Evolutionary conservation across 768 basidiomycete genomes (phyloP).

Genomic region (Cystobasidium onofrii): DNA sequence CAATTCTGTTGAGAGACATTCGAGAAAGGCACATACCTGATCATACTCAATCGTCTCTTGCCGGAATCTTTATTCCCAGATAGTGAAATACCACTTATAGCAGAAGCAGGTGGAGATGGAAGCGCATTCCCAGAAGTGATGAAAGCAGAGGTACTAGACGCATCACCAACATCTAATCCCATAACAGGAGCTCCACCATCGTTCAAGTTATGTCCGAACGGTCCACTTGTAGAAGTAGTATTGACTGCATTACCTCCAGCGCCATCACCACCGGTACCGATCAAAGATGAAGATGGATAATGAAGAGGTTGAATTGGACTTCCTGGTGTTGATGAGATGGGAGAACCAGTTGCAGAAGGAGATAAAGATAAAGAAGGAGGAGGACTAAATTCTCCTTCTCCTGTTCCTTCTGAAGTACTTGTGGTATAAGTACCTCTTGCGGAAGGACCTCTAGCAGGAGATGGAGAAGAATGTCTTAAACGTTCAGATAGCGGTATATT

Average conservation of each 20-base stretch:
- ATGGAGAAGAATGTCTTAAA: neutral
- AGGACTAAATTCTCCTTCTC: neutral
- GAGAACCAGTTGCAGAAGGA: constrained; percentile 6
- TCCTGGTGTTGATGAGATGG: constrained; percentile 10
- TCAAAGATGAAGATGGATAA: neutral
- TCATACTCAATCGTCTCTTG: constrained; percentile 2
- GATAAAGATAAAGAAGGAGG: constrained; percentile 6
- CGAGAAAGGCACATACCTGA: constrained; percentile 18
- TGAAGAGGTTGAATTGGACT: neutral
- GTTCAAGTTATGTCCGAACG: neutral
- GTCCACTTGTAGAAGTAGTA: neutral
- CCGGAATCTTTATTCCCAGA: neutral
- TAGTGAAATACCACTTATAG: neutral
- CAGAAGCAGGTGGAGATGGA: neutral
- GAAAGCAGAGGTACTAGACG: neutral
- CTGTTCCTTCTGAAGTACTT: neutral
- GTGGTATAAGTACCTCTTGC: too few species aligned
- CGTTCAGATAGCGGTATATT: neutral
- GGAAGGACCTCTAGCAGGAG: too few species aligned
- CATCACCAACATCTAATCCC: neutral
- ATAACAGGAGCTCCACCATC: neutral
- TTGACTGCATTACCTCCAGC: neutral
- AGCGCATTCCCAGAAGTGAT: too few species aligned
- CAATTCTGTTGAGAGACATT: too few species aligned
- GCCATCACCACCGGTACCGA: neutral